Conservation (phyloP, 495 filamentous ascomycete genomes). For the Neurospora terricola region DNA sequence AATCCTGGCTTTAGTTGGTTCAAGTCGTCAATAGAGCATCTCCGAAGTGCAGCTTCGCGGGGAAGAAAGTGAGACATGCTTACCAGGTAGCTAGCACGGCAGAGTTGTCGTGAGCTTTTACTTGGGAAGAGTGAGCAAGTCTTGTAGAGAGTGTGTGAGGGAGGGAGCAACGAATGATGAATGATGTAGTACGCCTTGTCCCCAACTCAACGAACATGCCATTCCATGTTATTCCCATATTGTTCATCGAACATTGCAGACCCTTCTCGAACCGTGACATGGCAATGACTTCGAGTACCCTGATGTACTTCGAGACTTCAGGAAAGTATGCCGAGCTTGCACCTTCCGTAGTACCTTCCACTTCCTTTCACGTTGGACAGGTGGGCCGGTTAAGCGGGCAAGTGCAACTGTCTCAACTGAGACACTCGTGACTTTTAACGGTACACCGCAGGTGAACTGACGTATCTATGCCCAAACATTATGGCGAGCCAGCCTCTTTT, state of each 20-base stretch:
- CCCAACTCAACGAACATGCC: background rate
- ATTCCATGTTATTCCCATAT: background rate
- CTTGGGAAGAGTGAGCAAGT: background rate
- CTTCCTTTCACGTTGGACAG: background rate
- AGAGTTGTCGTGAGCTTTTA: background rate
- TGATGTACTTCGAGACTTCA: background rate
- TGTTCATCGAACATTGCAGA: background rate
- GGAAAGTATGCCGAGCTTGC: background rate
- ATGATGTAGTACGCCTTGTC: background rate
- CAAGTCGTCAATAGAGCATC: background rate
- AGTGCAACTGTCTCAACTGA: background rate
- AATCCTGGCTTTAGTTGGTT: background rate
- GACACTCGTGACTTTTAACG: background rate
- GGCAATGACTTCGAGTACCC: too few relatives aligned
- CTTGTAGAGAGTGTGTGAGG: background rate
- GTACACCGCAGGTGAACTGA: background rate
- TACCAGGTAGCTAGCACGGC: background rate
- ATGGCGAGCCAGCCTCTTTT: background rate
- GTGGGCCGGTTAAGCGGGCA: background rate
- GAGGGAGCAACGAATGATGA: background rate
- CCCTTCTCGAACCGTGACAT: background rate
- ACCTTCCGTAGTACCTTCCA: background rate
- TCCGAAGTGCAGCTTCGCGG: background rate
- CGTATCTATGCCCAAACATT: background rate
- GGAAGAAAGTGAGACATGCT: background rate